Base-by-base conservation (phyloP, 768 basidiomycete genomes). In the Leccinum sublutescens region DNA sequence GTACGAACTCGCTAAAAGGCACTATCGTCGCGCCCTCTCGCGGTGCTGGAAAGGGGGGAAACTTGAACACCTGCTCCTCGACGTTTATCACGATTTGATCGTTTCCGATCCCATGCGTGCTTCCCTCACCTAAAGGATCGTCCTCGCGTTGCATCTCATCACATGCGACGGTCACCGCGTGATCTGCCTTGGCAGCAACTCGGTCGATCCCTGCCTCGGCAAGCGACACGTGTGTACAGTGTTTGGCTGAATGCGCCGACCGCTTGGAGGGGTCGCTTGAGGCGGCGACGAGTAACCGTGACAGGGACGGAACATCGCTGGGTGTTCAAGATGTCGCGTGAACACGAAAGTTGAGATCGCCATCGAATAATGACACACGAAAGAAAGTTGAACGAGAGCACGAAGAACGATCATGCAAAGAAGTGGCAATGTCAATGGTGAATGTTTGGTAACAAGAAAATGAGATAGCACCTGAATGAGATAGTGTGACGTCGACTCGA, bases 401-500 rank as follows among this genome's bases (percentile, higher is more conserved):
- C 58, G 12, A 19, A 11, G 2, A 14, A 54, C 11, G 15, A 21
- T 1, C 34, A 15, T 7, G 36, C 29, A 40, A 55, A 55, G 7
- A 40, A 57, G 23, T 31, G 29, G 29, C 29, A n/a, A 29, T 34
- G 53, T 61, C 50, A 52, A n/a, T 21, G 23, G 45, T 2, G 7
- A 52, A 21, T 34, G 12, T 38, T 52, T 34, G 31, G 21, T 3
- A 59, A 31, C 34, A 36, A 49, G 43, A 48, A 33, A n/a, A 40
- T n/a, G 53, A 56, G 52, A 56, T 63, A 76, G 62, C 59, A 87
- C 86, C 79, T 93, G 89, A 51, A 93, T 91, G 51, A 94, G 84
- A 70, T 98, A 98, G 73, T 98, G 93, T 1, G 93, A 96, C 1
- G 94, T 98, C 4, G 93, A 95, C 14, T 95, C 95, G 38, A 98